These are phyloP conservation scores for Erysimum pusillum DNA, from an alignment of 441 rosid species.

Conservation along the genomic window DNA sequence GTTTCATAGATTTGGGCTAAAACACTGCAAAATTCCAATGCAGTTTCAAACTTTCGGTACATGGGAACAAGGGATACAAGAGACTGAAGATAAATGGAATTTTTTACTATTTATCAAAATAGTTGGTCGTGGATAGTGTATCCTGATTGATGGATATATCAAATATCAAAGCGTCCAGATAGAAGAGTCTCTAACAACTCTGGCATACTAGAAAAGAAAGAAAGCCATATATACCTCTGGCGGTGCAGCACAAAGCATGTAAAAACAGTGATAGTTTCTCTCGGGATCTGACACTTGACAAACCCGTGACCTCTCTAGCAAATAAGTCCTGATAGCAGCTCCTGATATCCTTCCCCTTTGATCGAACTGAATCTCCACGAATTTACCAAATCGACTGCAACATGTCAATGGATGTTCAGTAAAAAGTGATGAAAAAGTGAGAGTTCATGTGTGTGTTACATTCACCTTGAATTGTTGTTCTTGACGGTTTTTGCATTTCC, in stretches of 20 bases:
- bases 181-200: constrained; percentile 11
- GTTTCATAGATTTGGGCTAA: constrained; percentile 23
- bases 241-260: constrained; percentile 99
- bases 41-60: not conserved
- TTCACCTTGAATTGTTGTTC: constrained; percentile 97
- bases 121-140: constrained; percentile 10
- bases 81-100: not conserved
- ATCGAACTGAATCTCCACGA: constrained; percentile 98
- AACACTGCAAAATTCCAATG: not conserved
- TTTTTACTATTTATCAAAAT: not conserved
- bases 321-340: constrained; percentile 96
- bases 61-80: constrained; percentile 4
- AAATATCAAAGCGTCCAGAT: not conserved
- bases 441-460: constrained; percentile 23
- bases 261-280: constrained; percentile 98
- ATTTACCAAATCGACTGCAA: constrained; percentile 95
- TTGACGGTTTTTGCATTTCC: constrained; percentile 99
- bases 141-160: constrained; percentile 18
- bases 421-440: constrained; percentile 8
- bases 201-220: constrained; percentile 32
- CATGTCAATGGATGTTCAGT: constrained; percentile 21
- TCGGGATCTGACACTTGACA: constrained; percentile 97
- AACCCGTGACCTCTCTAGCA: constrained; percentile 96
- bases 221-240: constrained; percentile 62
- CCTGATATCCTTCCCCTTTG: constrained; percentile 86